Evolutionary conservation across 2,329 filamentous ascomycete species (phyloP).

Genomic region (Sarocladiaceae sp.): DNA sequence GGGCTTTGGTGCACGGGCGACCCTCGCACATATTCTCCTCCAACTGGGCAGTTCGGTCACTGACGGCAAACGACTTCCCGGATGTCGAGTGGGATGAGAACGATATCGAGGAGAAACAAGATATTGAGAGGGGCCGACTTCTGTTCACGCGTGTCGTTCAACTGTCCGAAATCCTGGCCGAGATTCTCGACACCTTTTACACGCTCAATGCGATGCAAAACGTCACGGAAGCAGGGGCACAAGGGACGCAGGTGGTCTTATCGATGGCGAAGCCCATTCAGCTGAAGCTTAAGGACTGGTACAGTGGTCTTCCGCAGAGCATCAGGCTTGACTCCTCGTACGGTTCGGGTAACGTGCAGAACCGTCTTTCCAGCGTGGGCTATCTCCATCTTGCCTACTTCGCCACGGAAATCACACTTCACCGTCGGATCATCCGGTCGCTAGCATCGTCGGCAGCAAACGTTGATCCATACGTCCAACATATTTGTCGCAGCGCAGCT

Average conservation of each 20-base stretch:
- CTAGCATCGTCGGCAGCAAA: conserved; percentile 40
- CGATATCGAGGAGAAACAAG: conserved; percentile 54
- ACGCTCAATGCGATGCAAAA: conserved; percentile 69
- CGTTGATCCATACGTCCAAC: conserved; percentile 74
- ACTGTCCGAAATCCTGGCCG: conserved; percentile 67
- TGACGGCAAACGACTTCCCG: conserved; percentile 64
- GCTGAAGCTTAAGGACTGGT: conserved; percentile 78
- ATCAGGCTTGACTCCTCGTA: conserved; percentile 58
- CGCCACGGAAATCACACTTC: conserved; percentile 87
- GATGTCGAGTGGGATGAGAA: conserved; percentile 63
- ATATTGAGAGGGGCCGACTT: conserved; percentile 61
- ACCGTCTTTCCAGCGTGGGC: conserved; percentile 55
- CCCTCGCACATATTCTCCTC: conserved; percentile 65
- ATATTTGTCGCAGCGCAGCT: conserved; percentile 88
- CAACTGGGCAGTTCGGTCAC: conserved; percentile 70
- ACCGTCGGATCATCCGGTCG: conserved; percentile 83
- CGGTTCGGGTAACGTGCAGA: conserved; percentile 24
- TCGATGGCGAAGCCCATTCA: conserved; percentile 76
- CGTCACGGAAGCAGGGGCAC: conserved; percentile 57
- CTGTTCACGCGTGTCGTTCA: conserved; percentile 71
- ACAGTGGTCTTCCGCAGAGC: conserved; percentile 56
- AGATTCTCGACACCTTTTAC: conserved; percentile 79
- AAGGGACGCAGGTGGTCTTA: conserved; percentile 67
- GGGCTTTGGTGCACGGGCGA: conserved; percentile 74
- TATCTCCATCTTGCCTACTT: conserved; percentile 91